Conservation (phyloP, 495 filamentous ascomycete species). For the Xylaria palmicola region DNA sequence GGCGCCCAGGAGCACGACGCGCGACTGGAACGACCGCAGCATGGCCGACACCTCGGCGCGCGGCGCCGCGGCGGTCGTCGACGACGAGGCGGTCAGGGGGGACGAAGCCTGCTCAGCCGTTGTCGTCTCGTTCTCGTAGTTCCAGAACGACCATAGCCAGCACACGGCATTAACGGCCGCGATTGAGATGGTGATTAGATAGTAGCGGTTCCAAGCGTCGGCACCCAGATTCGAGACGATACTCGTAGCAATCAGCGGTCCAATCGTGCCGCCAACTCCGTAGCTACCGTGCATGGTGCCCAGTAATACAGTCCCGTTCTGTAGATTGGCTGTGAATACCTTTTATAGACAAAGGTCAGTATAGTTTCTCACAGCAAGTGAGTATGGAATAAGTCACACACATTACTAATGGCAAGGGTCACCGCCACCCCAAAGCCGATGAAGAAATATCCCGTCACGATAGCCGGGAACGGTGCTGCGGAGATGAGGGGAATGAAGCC, state of each 20-base stretch:
- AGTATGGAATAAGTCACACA: neutral
- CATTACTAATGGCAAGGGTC: constrained; percentile 69
- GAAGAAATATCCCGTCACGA: constrained; percentile 65
- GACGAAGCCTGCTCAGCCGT: neutral
- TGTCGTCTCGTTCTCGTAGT: constrained; percentile 46
- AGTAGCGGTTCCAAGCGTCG: constrained; percentile 59
- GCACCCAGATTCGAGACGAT: constrained; percentile 47
- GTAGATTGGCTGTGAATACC: constrained; percentile 67
- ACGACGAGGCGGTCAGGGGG: neutral
- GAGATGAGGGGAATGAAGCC: constrained; percentile 65
- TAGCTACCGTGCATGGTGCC: constrained; percentile 68
- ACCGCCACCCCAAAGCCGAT: constrained; percentile 66
- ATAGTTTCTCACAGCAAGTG: neutral
- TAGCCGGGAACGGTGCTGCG: constrained; percentile 65
- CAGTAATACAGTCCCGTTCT: constrained; percentile 60
- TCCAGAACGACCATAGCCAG: constrained; percentile 59
- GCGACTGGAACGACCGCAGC: constrained; percentile 50
- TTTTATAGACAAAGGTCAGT: neutral
- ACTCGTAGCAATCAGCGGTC: constrained; percentile 68
- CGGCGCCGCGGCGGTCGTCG: neutral
- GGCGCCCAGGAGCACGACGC: constrained; percentile 65
- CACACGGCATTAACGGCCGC: constrained; percentile 48
- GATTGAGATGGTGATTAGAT: constrained; percentile 55
- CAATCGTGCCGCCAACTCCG: constrained; percentile 69
- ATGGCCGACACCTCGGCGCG: constrained; percentile 27